Base-by-base conservation (phyloP, 306 rosid species). In the Prunus davidiana region DNA sequence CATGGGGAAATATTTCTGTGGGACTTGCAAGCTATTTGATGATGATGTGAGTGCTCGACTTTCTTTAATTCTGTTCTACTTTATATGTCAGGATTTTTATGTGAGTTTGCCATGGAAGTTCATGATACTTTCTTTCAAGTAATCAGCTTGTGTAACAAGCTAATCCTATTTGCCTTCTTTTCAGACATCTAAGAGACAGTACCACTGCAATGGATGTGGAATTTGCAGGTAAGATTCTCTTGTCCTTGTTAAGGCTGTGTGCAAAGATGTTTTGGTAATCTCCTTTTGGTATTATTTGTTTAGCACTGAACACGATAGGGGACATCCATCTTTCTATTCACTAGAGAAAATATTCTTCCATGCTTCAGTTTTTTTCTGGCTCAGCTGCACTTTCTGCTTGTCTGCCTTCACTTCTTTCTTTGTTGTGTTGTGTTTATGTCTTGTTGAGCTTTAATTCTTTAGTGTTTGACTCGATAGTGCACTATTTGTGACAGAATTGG, bases 131-230 rank as follows among this genome's bases (percentile, higher is more conserved):
- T 64, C 27, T 20, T n/a, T 18, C 28, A 22, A 1, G 51, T 20
- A 12, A 50, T 16, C 19, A 30, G 56, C 13, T 32, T 20, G 20
- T 47, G 79, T 24, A 13, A 14, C 76, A 50, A 22, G 69, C 85
- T n/a, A 10, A 15, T 75, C 9, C 30, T 63, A 51, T 19, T 28
- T 20, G 18, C 71, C 67, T 65, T 7, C 30, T 38, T 75, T 80
- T 52, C 88, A 94, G 97, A 75, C 83, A 64, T 86, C 97, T 65
- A 94, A 91, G 90, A 79, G 79, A 71, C 97, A 94, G 64, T 91
- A 90, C 71, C 98, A 94, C 71, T 94, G 97, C 82, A 72, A 12
- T 82, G 97, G 96, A 58, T 94, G 97, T 68, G 97, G 95, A 30
- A 91, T 94, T 75, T 94, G 98, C 89, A 91, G 97, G 97, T 94